Conservation (phyloP, 441 rosid species). For the Manihot esculenta region DNA sequence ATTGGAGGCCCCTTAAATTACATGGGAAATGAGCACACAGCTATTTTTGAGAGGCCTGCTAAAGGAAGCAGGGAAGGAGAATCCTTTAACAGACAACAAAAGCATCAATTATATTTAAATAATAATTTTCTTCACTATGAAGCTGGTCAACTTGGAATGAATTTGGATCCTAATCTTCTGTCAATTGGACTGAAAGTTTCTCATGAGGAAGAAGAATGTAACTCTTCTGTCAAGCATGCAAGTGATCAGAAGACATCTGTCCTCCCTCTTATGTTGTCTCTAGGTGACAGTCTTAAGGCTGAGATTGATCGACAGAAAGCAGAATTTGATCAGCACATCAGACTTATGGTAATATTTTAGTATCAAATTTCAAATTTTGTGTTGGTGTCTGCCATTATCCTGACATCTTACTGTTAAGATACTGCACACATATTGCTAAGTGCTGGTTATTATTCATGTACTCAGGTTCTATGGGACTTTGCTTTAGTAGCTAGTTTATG, state of each 20-base stretch:
- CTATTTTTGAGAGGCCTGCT: constrained; percentile 33
- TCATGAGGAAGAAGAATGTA: constrained; percentile 63
- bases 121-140: constrained; percentile 42
- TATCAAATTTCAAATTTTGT: background rate
- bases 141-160: constrained; percentile 37
- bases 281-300: constrained; percentile 41
- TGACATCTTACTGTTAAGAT: background rate
- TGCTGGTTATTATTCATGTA: background rate
- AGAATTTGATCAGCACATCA: constrained; percentile 52
- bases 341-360: constrained; percentile 44
- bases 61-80: constrained; percentile 52
- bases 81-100: constrained; percentile 38
- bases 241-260: constrained; percentile 43
- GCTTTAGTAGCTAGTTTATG: background rate
- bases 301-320: constrained; percentile 56
- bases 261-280: constrained; percentile 42
- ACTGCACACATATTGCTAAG: background rate
- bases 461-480: background rate
- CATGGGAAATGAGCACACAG: constrained; percentile 36
- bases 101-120: constrained; percentile 35
- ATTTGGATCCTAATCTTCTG: constrained; percentile 49
- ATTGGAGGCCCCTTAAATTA: constrained; percentile 41
- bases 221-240: constrained; percentile 56
- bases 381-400: background rate
- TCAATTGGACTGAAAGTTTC: constrained; percentile 66